phyloP scores from a whole-genome alignment of 371 early-diverging fungal genomes.

The Mucor plumbeus region DNA sequence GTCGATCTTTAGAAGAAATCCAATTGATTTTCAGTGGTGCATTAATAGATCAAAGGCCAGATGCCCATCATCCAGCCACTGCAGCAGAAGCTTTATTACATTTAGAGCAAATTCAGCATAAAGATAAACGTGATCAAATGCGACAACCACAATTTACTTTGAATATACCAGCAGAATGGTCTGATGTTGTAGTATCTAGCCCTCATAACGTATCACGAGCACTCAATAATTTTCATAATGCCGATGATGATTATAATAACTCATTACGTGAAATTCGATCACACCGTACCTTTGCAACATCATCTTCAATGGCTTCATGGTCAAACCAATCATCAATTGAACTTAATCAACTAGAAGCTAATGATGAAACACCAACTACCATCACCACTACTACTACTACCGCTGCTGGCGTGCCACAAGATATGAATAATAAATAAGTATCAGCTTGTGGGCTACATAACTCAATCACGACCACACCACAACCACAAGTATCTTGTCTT shows the following conservation, averaged over 20 bases:
- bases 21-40: constrained; percentile 56
- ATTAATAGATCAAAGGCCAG: constrained; percentile 44
- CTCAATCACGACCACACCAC: background rate
- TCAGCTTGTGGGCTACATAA: background rate
- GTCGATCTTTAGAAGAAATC: constrained; percentile 51
- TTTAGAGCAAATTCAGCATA: constrained; percentile 33
- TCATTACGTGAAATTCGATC: background rate
- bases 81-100: constrained; percentile 49
- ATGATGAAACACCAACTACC: background rate
- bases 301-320: background rate
- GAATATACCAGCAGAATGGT: constrained; percentile 19
- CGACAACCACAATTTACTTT: background rate
- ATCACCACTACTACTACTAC: background rate
- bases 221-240: background rate
- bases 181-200: constrained; percentile 15
- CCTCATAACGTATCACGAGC: constrained; percentile 22
- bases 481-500: background rate
- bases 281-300: background rate
- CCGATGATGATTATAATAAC: background rate
- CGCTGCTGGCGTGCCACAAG: background rate
- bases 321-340: background rate
- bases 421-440: background rate
- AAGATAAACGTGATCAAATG: constrained; percentile 21
- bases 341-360: background rate
- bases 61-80: constrained; percentile 57